These are phyloP conservation scores for Trypethelium eluteriae DNA, from an alignment of 495 filamentous ascomycete genomes.

Conservation along the genomic window DNA sequence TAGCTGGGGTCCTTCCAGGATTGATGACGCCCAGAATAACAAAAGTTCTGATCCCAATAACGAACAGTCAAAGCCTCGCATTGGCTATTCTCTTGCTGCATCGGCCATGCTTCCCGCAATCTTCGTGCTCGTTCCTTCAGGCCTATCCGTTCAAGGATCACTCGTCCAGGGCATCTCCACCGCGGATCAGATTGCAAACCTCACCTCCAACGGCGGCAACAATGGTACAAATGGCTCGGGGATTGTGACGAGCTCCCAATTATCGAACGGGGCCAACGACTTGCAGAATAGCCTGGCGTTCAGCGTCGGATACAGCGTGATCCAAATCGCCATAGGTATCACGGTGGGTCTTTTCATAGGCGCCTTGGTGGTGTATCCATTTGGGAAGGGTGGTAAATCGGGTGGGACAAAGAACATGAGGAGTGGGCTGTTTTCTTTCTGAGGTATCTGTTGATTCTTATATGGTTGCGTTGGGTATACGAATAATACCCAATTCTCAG, in stretches of 20 bases:
- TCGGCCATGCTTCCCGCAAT: conserved; percentile 83
- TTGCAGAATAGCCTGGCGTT: conserved; percentile 18
- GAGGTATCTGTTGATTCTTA: neutral
- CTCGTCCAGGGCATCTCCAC: conserved; percentile 68
- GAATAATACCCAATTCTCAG: too few species aligned
- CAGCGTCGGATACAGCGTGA: conserved; percentile 13
- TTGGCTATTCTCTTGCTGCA: conserved; percentile 69
- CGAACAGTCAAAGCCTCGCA: neutral
- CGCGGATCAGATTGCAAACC: conserved; percentile 60
- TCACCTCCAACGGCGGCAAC: neutral
- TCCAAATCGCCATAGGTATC: conserved; percentile 19
- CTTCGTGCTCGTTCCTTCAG: conserved; percentile 88
- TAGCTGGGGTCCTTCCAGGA: neutral
- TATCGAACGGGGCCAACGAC: neutral
- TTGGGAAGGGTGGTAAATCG: conserved; percentile 14
- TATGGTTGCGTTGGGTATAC: too few species aligned
- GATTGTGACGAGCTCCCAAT: conserved; percentile 16
- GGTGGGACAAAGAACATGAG: neutral
- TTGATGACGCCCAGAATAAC: neutral
- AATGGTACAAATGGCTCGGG: conserved; percentile 39
- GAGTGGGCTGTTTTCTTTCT: neutral
- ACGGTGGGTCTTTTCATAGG: conserved; percentile 19
- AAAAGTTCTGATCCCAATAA: neutral
- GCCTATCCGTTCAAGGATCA: conserved; percentile 72
- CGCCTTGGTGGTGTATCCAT: conserved; percentile 18